phyloP scores from a whole-genome alignment of 1,284 basidiomycete genomes.

The Mycena sp. region DNA sequence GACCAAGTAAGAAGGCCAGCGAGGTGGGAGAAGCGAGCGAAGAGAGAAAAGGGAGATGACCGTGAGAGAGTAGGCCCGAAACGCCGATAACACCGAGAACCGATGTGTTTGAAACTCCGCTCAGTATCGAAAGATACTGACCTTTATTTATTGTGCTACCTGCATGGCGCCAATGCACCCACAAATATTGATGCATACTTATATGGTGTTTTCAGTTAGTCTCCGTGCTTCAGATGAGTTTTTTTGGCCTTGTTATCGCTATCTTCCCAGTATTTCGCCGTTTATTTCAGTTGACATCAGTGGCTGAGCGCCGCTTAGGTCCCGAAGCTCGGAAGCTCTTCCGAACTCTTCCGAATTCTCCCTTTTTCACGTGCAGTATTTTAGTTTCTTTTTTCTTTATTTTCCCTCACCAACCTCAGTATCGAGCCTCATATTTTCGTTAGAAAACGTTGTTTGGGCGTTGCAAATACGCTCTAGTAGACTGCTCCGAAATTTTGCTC shows the following conservation, averaged over 20 bases:
- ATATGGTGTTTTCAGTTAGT: not conserved
- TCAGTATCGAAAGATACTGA: not conserved
- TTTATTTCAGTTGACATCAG: too few species aligned
- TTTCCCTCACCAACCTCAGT: too few species aligned
- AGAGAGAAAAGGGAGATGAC: not conserved
- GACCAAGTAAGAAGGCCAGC: not conserved
- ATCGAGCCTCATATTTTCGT: too few species aligned
- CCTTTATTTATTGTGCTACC: not conserved
- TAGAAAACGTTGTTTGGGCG: too few species aligned
- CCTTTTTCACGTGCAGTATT: too few species aligned
- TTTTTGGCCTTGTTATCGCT: not conserved
- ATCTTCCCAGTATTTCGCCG: too few species aligned
- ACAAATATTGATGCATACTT: not conserved
- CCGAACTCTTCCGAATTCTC: too few species aligned
- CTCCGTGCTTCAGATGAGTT: not conserved
- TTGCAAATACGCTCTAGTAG: too few species aligned
- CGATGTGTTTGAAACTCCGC: not conserved
- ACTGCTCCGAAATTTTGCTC: too few species aligned
- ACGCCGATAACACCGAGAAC: not conserved
- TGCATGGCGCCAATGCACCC: not conserved
- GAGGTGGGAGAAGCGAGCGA: not conserved
- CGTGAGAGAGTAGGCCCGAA: not conserved
- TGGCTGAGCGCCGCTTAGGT: too few species aligned
- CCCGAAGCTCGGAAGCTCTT: too few species aligned
- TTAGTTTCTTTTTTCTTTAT: too few species aligned